phyloP scores from a whole-genome alignment of 140 eudicot genomes.

The Stevia rebaudiana region DNA sequence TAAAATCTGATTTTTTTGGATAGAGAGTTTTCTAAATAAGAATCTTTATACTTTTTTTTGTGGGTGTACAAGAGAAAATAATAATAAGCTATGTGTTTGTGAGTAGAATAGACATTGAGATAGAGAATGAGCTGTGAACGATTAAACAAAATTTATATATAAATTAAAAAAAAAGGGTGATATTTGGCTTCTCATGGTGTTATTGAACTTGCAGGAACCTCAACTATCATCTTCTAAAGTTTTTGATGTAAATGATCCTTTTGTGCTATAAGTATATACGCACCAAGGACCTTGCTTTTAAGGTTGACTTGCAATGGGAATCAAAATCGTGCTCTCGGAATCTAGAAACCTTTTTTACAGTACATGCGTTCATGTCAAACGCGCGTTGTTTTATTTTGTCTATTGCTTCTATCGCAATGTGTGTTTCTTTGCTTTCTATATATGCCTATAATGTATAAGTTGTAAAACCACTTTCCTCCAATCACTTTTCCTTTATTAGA shows the following conservation, averaged over 20 bases:
- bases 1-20: no score
- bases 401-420: not conserved
- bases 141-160: no score
- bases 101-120: no score
- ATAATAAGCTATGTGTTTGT: no score
- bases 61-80: no score
- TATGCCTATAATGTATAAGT: not conserved
- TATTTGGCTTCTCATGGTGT: not conserved
- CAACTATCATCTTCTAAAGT: conserved; percentile 45
- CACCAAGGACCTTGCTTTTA: not conserved
- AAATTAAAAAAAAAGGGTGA: no score
- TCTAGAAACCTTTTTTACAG: not conserved
- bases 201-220: conserved; percentile 54
- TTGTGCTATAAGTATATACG: not conserved
- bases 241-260: conserved; percentile 24
- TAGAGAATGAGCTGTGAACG: no score
- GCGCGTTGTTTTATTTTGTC: not conserved
- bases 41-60: no score
- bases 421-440: not conserved
- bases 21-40: no score
- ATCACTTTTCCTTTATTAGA: not conserved
- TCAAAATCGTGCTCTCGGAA: not conserved
- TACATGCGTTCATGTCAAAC: not conserved
- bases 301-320: not conserved
- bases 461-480: not conserved